Percentiles rank a stretch among this genome's conserved stretches.
Evolutionary conservation across 306 rosid species (phyloP).

Genomic region (Vicia villosa): DNA sequence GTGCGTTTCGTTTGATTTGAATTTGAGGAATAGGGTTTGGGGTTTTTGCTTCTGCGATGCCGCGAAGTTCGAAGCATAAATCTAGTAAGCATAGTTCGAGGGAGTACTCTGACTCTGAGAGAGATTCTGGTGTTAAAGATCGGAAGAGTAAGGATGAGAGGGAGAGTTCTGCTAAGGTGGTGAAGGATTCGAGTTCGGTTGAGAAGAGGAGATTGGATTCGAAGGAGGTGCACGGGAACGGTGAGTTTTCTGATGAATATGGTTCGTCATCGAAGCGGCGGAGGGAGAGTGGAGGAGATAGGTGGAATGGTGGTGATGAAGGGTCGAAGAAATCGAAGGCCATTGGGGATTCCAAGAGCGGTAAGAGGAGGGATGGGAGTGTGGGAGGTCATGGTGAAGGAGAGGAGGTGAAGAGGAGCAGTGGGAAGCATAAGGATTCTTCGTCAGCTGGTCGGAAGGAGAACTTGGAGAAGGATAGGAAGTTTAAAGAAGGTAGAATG

Average conservation of each 20-base stretch:
- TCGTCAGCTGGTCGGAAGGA: conserved; percentile 64
- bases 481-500: conserved; percentile 64
- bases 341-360: conserved; percentile 70
- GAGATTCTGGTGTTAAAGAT: conserved; percentile 71
- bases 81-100: conserved; percentile 88
- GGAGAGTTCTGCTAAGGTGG: conserved; percentile 59
- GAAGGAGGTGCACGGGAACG: conserved; percentile 73
- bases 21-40: conserved; percentile 48
- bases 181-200: conserved; percentile 56
- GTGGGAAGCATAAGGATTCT: conserved; percentile 82
- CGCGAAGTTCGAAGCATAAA: conserved; percentile 95
- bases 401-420: conserved; percentile 71
- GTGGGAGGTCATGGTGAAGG: conserved; percentile 69
- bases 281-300: conserved; percentile 74
- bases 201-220: conserved; percentile 88
- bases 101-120: conserved; percentile 92
- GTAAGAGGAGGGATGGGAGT: conserved; percentile 70
- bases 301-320: conserved; percentile 93
- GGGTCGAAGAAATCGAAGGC: conserved; percentile 68
- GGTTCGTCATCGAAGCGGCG: conserved; percentile 83
- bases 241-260: conserved; percentile 68
- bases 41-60: conserved; percentile 60
- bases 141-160: conserved; percentile 79
- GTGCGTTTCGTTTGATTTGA: conserved; percentile 19
- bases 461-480: conserved; percentile 64